These are phyloP conservation scores for Cercospora sp. DNA, from an alignment of 2,329 filamentous ascomycete genomes.

Conservation along the genomic window DNA sequence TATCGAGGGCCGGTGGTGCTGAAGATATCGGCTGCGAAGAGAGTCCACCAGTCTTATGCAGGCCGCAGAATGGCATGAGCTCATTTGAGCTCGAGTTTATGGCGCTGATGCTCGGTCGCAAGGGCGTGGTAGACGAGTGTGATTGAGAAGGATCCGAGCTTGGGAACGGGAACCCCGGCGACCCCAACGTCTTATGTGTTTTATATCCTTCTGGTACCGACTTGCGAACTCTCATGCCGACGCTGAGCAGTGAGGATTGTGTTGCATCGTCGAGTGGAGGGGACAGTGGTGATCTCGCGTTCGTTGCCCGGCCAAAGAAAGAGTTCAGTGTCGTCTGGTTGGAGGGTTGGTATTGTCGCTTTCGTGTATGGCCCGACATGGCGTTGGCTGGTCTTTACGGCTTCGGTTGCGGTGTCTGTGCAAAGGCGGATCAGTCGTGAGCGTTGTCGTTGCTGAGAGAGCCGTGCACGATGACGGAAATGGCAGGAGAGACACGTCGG, in stretches of 20 bases:
- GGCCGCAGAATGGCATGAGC: conserved; percentile 76
- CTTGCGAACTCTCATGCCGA: conserved; percentile 94
- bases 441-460: not conserved
- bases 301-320: conserved; percentile 41
- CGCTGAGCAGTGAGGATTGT: conserved; percentile 80
- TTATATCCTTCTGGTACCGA: conserved; percentile 93
- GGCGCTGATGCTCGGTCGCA: conserved; percentile 23
- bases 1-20: conserved; percentile 27
- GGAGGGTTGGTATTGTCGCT: conserved; percentile 48
- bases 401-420: not conserved
- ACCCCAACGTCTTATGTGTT: conserved; percentile 55
- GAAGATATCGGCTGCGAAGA: conserved; percentile 52
- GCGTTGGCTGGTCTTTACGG: not conserved
- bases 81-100: conserved; percentile 50
- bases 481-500: conserved; percentile 2
- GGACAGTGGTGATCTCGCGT: conserved; percentile 31
- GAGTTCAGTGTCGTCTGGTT: conserved; percentile 41
- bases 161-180: conserved; percentile 31
- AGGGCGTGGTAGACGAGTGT: conserved; percentile 38
- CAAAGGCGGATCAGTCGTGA: not conserved
- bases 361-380: conserved; percentile 36
- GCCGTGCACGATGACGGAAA: conserved; percentile 3
- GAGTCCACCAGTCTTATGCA: conserved; percentile 72
- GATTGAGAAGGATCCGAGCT: conserved; percentile 28
- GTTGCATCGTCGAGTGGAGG: conserved; percentile 63